Percentiles rank a stretch among this genome's conserved stretches.
Evolutionary conservation across 2,329 filamentous ascomycete species (phyloP).

Genomic region (Fusarium verticillioides): DNA sequence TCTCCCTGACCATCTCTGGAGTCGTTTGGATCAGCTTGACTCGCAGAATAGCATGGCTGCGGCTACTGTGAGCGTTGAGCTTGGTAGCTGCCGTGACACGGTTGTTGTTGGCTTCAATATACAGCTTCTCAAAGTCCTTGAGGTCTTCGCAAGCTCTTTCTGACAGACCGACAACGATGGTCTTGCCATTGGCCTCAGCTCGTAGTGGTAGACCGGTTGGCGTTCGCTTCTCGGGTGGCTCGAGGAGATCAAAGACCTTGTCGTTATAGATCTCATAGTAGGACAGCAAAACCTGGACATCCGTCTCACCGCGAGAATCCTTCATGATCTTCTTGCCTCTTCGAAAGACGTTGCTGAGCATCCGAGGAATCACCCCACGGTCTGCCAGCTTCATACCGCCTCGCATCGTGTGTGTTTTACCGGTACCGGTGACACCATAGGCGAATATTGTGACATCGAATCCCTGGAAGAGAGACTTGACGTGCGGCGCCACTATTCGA

Average conservation of each 20-base stretch:
- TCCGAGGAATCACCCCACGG: conserved; percentile 85
- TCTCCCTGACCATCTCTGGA: conserved; percentile 74
- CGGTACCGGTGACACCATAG: conserved; percentile 92
- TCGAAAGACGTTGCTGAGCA: conserved; percentile 87
- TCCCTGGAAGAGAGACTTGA: conserved; percentile 92
- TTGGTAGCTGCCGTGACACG: conserved; percentile 90
- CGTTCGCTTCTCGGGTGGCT: conserved; percentile 87
- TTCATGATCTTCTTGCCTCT: conserved; percentile 86
- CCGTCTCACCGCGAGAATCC: conserved; percentile 76
- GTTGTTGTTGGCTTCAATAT: conserved; percentile 92
- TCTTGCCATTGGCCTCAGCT: conserved; percentile 88
- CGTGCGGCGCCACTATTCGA: conserved; percentile 79
- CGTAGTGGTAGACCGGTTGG: conserved; percentile 82
- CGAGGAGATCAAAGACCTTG: conserved; percentile 91
- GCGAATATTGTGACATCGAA: conserved; percentile 91
- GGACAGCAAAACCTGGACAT: conserved; percentile 79
- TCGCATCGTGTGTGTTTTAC: conserved; percentile 96
- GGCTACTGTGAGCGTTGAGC: conserved; percentile 89
- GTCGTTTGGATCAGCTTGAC: conserved; percentile 87
- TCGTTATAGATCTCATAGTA: conserved; percentile 99
- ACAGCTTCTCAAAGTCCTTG: conserved; percentile 89
- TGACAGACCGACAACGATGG: conserved; percentile 85
- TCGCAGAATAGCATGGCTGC: conserved; percentile 89
- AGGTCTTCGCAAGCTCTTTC: conserved; percentile 84
- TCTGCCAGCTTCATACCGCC: conserved; percentile 88